Conservation (phyloP, 2,329 filamentous ascomycete species). For the Furcasterigmium sp. region DNA sequence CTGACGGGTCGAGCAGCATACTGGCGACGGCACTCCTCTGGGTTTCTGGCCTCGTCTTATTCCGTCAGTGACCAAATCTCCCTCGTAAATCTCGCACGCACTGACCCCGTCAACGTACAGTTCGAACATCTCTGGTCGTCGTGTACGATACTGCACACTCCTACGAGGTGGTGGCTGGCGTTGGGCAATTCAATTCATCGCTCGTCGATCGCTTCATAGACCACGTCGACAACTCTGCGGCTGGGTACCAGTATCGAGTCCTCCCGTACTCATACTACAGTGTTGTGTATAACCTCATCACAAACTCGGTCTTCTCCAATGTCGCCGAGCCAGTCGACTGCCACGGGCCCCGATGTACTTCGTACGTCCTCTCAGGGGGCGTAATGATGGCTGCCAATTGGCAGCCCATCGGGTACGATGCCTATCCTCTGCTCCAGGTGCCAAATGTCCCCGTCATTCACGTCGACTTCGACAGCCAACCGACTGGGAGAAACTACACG, state of each 20-base stretch:
- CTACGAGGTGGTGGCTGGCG: slow-evolving; percentile 10
- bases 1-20: not conserved
- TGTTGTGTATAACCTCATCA: slow-evolving; percentile 8
- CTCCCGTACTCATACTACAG: slow-evolving; percentile 5
- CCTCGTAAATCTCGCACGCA: not conserved
- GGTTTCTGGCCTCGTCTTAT: slow-evolving; percentile 5
- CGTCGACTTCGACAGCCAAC: slow-evolving; percentile 4
- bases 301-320: slow-evolving; percentile 2
- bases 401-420: slow-evolving; percentile 6
- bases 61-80: slow-evolving; percentile 1
- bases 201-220: slow-evolving; percentile 8
- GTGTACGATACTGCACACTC: slow-evolving; percentile 11
- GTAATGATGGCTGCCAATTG: slow-evolving; percentile 8
- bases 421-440: slow-evolving; percentile 7
- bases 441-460: slow-evolving; percentile 6
- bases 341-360: slow-evolving; percentile 2
- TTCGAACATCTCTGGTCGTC: slow-evolving; percentile 10
- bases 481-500: not conserved
- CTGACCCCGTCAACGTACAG: not conserved
- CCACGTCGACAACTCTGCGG: not conserved
- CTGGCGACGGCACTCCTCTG: slow-evolving; percentile 1
- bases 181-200: slow-evolving; percentile 13
- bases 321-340: slow-evolving; percentile 2
- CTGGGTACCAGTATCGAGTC: slow-evolving; percentile 1
- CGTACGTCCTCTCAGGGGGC: slow-evolving; percentile 11